phyloP scores from a whole-genome alignment of 768 basidiomycete species.

The Leccinellum luteum region DNA sequence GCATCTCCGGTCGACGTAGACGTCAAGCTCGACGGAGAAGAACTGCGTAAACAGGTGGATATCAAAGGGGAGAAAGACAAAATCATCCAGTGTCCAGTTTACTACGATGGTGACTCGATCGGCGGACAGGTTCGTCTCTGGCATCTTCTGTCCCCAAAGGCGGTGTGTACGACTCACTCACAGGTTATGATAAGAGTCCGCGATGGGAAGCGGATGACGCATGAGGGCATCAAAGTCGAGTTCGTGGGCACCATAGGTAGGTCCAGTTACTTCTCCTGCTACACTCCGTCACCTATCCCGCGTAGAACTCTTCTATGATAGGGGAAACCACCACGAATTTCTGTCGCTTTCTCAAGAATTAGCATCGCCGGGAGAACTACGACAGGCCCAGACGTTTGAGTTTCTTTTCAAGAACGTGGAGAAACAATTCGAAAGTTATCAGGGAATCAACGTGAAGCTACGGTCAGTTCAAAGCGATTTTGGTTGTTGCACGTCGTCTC shows the following conservation, averaged over 20 bases:
- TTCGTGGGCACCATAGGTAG: conserved; percentile 93
- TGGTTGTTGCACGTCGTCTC: neutral
- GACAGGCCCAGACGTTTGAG: conserved; percentile 93
- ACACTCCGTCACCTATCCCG: neutral
- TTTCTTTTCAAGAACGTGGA: conserved; percentile 99
- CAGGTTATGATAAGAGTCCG: conserved; percentile 88
- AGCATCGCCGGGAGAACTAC: conserved; percentile 94
- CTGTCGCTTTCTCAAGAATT: conserved; percentile 93
- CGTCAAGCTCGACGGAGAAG: conserved; percentile 83
- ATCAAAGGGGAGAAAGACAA: conserved; percentile 89
- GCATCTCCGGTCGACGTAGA: conserved; percentile 89
- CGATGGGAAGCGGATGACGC: conserved; percentile 92
- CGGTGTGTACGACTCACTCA: neutral
- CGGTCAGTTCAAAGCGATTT: conserved; percentile 49
- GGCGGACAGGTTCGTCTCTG: conserved; percentile 66
- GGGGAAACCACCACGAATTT: conserved; percentile 98
- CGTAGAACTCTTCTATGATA: conserved; percentile 87
- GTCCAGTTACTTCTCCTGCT: conserved; percentile 23
- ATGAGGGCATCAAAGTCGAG: conserved; percentile 97
- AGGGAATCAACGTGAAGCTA: conserved; percentile 97
- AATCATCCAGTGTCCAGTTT: conserved; percentile 81
- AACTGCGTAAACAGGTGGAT: conserved; percentile 84
- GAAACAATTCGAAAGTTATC: conserved; percentile 98
- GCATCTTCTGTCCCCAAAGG: neutral
- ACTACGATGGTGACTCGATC: conserved; percentile 94